phyloP scores from a whole-genome alignment of 2,329 filamentous ascomycete genomes.

The Tolypocladium endophyticum region DNA sequence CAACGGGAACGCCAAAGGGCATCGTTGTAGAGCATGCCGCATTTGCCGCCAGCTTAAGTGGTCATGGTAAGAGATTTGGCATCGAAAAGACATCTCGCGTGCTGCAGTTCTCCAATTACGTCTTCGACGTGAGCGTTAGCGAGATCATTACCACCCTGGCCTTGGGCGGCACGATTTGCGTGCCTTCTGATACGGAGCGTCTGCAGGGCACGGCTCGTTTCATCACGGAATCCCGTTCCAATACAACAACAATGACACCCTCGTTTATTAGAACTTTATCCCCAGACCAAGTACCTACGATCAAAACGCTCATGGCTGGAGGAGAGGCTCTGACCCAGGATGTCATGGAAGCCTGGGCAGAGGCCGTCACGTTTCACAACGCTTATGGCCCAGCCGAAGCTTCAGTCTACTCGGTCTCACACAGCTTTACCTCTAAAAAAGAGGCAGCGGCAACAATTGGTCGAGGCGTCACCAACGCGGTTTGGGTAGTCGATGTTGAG shows the following conservation, averaged over 20 bases:
- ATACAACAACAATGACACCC: slow-evolving; percentile 8
- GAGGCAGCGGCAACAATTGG: slow-evolving; percentile 5
- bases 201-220: neutral
- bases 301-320: slow-evolving; percentile 4
- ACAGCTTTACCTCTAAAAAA: slow-evolving; percentile 2
- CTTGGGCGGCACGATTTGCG: slow-evolving; percentile 11
- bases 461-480: slow-evolving; percentile 3
- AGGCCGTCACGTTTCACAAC: slow-evolving; percentile 8
- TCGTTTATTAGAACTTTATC: slow-evolving; percentile 8
- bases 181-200: slow-evolving; percentile 7
- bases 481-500: slow-evolving; percentile 2
- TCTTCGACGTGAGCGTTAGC: slow-evolving; percentile 35
- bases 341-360: slow-evolving; percentile 4
- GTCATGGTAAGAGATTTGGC: slow-evolving; percentile 3
- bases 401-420: slow-evolving; percentile 6
- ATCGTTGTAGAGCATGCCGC: slow-evolving; percentile 12
- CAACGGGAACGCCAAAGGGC: slow-evolving; percentile 14
- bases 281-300: slow-evolving; percentile 4
- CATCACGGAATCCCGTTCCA: slow-evolving; percentile 1
- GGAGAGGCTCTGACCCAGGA: slow-evolving; percentile 5
- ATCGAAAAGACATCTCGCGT: slow-evolving; percentile 11
- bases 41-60: neutral
- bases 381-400: slow-evolving; percentile 10
- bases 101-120: slow-evolving; percentile 28
- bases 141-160: slow-evolving; percentile 11